A percentile compares a stretch with the other conserved stretches of the same genome.
Conservation (phyloP, 805 yeast genomes). For the Barnettozyma botsteinii region DNA sequence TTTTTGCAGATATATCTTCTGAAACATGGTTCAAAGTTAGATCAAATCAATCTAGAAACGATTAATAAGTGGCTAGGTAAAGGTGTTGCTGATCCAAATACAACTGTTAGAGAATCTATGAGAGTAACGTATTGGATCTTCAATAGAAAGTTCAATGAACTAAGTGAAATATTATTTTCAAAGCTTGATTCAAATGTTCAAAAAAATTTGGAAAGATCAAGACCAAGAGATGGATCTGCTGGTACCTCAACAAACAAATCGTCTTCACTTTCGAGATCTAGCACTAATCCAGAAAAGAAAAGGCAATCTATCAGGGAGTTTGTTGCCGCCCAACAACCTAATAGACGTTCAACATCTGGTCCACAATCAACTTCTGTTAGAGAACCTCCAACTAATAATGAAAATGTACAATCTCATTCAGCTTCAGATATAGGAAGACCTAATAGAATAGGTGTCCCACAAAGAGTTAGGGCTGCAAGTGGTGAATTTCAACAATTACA, state of each 20-base stretch:
- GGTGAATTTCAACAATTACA: conserved; percentile 14
- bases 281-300: conserved; percentile 16
- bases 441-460: conserved; percentile 20
- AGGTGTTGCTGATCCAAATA: conserved; percentile 74
- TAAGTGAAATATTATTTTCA: conserved; percentile 33
- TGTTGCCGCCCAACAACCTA: conserved; percentile 39
- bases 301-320: conserved; percentile 45
- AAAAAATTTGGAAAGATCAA: conserved; percentile 58
- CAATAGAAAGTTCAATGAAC: conserved; percentile 45
- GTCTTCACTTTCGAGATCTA: conserved; percentile 9
- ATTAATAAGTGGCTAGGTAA: conserved; percentile 48
- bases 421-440: conserved; percentile 21
- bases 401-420: neutral
- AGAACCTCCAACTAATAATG: conserved; percentile 4
- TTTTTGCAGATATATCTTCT: conserved; percentile 64
- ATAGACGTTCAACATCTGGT: conserved; percentile 33
- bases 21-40: conserved; percentile 38
- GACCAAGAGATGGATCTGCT: conserved; percentile 32
- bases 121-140: conserved; percentile 72
- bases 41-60: conserved; percentile 31
- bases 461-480: conserved; percentile 20
- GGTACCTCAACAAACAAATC: conserved; percentile 6
- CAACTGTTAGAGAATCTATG: conserved; percentile 70
- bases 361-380: conserved; percentile 21
- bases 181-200: conserved; percentile 32